phyloP scores from a whole-genome alignment of 495 filamentous ascomycete species.

The Gamarada debralockiae region DNA sequence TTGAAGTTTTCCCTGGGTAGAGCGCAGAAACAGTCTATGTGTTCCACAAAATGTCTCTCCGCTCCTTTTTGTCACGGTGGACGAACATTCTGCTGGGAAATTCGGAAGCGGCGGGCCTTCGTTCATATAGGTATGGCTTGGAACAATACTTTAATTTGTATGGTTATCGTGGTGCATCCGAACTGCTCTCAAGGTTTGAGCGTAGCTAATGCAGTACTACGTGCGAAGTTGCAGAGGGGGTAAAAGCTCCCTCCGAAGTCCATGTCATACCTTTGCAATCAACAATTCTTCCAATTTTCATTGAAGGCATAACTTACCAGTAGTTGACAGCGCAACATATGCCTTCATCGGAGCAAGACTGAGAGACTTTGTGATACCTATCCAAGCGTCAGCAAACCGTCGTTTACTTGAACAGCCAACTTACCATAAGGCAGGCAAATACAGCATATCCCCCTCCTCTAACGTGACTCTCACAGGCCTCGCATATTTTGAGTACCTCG shows the following conservation, averaged over 20 bases:
- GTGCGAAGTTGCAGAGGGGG: constrained; percentile 49
- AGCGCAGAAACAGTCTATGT: too few relatives aligned
- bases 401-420: constrained; percentile 19
- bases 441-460: constrained; percentile 73
- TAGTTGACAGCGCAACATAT: constrained; percentile 76
- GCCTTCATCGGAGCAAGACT: constrained; percentile 56
- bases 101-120: too few relatives aligned
- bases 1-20: too few relatives aligned
- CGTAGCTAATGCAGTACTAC: constrained; percentile 23
- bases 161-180: too few relatives aligned
- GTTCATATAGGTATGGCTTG: too few relatives aligned
- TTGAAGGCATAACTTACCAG: constrained; percentile 42
- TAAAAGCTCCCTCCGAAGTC: constrained; percentile 59
- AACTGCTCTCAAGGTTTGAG: constrained; percentile 2
- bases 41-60: too few relatives aligned
- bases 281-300: constrained; percentile 1
- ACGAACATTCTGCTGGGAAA: too few relatives aligned
- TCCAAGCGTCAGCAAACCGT: neutral
- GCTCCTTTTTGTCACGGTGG: too few relatives aligned
- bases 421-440: constrained; percentile 71
- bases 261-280: constrained; percentile 59
- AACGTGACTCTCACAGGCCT: constrained; percentile 57
- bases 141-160: too few relatives aligned
- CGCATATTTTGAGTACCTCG: constrained; percentile 49
- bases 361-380: constrained; percentile 68